Evolutionary conservation across 495 filamentous ascomycete genomes (phyloP).

Genomic region (Talaromyces proteolyticus): DNA sequence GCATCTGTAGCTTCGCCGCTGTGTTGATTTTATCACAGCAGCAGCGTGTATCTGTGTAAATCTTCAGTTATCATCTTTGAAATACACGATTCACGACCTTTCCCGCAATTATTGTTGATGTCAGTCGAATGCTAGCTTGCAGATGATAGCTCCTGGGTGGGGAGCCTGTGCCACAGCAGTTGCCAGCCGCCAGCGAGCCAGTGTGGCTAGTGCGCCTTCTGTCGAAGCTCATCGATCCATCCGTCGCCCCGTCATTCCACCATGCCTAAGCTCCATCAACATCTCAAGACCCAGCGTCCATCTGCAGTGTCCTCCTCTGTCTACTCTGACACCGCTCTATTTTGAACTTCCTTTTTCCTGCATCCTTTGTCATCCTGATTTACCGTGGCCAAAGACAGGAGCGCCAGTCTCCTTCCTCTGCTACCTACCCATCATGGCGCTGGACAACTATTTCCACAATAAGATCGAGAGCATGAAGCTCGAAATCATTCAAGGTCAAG

Average conservation of each 20-base stretch:
- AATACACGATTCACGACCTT: no score
- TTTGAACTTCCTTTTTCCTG: no score
- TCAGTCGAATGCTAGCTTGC: no score
- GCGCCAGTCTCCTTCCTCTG: not conserved
- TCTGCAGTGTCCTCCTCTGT: not conserved
- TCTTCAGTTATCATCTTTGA: no score
- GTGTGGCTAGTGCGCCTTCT: not conserved
- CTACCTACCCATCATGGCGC: conserved; percentile 67
- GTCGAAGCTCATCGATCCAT: conserved; percentile 5
- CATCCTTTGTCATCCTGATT: not conserved
- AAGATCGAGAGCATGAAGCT: conserved; percentile 99
- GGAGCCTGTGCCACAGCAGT: not conserved
- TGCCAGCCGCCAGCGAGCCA: not conserved
- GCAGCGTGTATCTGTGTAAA: no score
- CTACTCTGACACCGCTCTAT: no score
- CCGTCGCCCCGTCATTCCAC: not conserved
- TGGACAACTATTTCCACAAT: conserved; percentile 98
- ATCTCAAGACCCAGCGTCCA: not conserved
- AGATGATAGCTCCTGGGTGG: no score
- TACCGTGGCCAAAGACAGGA: not conserved
- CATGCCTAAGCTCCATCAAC: not conserved
- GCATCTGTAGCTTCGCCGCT: no score
- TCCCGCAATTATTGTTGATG: no score
- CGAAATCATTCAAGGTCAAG: conserved; percentile 97
- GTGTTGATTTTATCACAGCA: no score